Evolutionary conservation across 352 stramenopile genomes (phyloP).

Genomic region (Phytopythium delawarense): DNA sequence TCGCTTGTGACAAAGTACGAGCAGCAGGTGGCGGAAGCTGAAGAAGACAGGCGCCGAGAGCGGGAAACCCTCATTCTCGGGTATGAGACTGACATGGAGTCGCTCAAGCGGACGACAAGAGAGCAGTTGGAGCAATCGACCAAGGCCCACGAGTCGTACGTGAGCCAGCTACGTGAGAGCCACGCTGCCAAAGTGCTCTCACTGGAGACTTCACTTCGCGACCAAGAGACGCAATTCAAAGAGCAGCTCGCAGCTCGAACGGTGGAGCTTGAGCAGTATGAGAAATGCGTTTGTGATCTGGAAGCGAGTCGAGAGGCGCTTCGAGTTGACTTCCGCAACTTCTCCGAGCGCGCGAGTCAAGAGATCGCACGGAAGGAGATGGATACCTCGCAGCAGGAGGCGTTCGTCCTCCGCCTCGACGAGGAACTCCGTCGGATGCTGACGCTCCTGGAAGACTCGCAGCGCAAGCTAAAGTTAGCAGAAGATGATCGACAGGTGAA

Average conservation of each 20-base stretch:
- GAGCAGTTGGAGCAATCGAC: constrained; percentile 30
- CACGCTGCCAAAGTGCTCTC: constrained; percentile 33
- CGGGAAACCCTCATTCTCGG: constrained; percentile 21
- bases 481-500: constrained; percentile 48
- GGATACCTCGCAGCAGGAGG: constrained; percentile 30
- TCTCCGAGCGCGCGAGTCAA: constrained; percentile 18
- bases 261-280: constrained; percentile 16
- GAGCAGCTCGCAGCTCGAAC: constrained; percentile 19
- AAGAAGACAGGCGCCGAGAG: constrained; percentile 19
- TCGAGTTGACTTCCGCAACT: constrained; percentile 7
- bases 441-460: constrained; percentile 19
- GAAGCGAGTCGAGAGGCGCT: constrained; percentile 19
- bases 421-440: constrained; percentile 15
- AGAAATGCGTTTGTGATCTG: constrained; percentile 18
- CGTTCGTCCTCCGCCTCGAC: constrained; percentile 20
- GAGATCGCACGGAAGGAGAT: constrained; percentile 36
- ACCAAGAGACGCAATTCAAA: constrained; percentile 28
- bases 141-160: constrained; percentile 22
- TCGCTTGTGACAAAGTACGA: constrained; percentile 25
- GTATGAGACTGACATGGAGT: constrained; percentile 51
- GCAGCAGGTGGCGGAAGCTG: constrained; percentile 12
- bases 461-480: constrained; percentile 22
- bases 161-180: constrained; percentile 37
- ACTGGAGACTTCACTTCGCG: constrained; percentile 42
- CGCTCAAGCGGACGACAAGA: constrained; percentile 23